phyloP scores from a whole-genome alignment of 805 yeast species.

The Saturnispora saitoi region DNA sequence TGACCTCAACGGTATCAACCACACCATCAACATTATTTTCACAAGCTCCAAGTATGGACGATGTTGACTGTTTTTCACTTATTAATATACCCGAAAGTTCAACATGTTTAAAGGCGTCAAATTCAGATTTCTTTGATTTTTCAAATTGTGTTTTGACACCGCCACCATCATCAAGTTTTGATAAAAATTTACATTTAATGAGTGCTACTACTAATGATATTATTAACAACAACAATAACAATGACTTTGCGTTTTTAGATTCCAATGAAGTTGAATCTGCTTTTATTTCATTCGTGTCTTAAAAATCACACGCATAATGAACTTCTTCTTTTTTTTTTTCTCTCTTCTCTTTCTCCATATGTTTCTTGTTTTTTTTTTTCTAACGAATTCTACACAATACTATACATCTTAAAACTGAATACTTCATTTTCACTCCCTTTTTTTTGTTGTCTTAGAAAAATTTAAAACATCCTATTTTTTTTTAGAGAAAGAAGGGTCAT shows the following conservation, averaged over 20 bases:
- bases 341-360: neutral
- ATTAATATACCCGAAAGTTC: slow-evolving; percentile 4
- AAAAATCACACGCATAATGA: neutral
- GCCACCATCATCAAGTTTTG: neutral
- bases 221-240: neutral
- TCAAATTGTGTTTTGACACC: neutral
- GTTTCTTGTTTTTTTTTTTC: too few species aligned
- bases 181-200: neutral
- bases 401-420: too few species aligned
- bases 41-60: slow-evolving; percentile 1
- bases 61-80: slow-evolving; percentile 5
- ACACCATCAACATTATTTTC: slow-evolving; percentile 21
- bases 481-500: too few species aligned
- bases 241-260: neutral
- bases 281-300: neutral
- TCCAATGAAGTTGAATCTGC: neutral
- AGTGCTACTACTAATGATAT: neutral
- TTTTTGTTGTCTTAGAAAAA: too few species aligned
- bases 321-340: neutral
- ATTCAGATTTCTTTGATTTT: slow-evolving; percentile 2
- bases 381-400: too few species aligned
- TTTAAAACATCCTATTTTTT: too few species aligned
- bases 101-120: neutral
- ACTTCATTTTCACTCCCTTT: too few species aligned
- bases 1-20: slow-evolving; percentile 20